Evolutionary conservation across 2,329 filamentous ascomycete genomes (phyloP).

Genomic region (Pochonia chlamydosporia): DNA sequence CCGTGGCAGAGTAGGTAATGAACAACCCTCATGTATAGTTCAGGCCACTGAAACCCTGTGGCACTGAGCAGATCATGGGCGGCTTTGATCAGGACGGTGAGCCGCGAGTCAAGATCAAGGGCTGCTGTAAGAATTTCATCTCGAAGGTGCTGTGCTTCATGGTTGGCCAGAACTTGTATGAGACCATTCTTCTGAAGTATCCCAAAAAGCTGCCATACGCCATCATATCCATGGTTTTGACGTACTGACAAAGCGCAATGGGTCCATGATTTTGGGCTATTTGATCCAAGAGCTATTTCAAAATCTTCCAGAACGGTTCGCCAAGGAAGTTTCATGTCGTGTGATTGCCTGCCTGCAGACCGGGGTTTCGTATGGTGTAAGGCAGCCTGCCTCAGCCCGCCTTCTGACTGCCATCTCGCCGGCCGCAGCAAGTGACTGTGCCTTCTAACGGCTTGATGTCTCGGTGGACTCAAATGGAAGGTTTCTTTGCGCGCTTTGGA

Average conservation of each 20-base stretch:
- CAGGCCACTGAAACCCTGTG: slow-evolving; percentile 40
- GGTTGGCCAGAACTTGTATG: slow-evolving; percentile 14
- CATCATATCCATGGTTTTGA: slow-evolving; percentile 16
- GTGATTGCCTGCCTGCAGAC: too few species aligned
- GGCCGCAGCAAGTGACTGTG: slow-evolving; percentile 3
- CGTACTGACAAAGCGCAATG: slow-evolving; percentile 13
- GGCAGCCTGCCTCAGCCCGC: slow-evolving; percentile 12
- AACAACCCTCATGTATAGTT: slow-evolving; percentile 43
- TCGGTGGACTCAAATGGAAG: background rate
- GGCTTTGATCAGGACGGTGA: slow-evolving; percentile 19
- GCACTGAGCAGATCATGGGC: slow-evolving; percentile 28
- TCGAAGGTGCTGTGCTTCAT: slow-evolving; percentile 20
- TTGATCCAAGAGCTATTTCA: slow-evolving; percentile 3
- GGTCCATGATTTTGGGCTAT: slow-evolving; percentile 15
- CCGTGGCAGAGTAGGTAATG: slow-evolving; percentile 34
- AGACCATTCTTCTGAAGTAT: slow-evolving; percentile 14
- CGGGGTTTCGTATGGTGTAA: background rate
- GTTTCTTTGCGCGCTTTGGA: background rate
- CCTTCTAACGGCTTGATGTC: background rate
- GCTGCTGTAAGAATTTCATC: slow-evolving; percentile 24
- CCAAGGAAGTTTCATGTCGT: too few species aligned
- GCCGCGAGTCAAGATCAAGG: slow-evolving; percentile 17
- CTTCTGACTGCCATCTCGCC: slow-evolving; percentile 14
- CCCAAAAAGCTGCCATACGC: slow-evolving; percentile 22
- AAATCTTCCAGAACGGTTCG: background rate